Base-by-base conservation (phyloP, 495 filamentous ascomycete genomes). In the Evansstolkia leycettana region DNA sequence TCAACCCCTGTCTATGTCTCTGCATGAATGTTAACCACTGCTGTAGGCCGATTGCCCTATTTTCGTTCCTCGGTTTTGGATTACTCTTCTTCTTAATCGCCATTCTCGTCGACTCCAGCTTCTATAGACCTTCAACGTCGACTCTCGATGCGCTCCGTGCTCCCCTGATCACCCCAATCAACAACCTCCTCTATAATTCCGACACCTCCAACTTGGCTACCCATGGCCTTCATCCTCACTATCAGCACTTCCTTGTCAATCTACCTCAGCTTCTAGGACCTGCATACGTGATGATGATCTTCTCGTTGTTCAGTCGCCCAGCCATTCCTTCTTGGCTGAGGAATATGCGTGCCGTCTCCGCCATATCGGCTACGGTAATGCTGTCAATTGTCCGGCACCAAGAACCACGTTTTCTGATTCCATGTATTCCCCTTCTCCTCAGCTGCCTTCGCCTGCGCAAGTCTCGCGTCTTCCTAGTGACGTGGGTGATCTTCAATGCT, bases 381-480 rank as follows among this genome's bases (percentile, higher is more conserved):
- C 70, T 98, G 25, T 94, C 86, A 27, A 54, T 83, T 20, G 84
- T 94, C 41, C 80, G 81, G 18, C 90, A 98, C 59, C 92, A 96
- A 60, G 90, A 98, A 65, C 81, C 92, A 11, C 78, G 92, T 31
- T 98, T 98, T 60, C 65, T 98, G 8, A 69, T 96, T 9, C 92
- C 90, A 9, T 75, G 76, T 16, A 70, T 95, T 7, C 92, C 90
- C 0, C 71, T 98, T n/a, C 62, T 96, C 15, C 70, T 98, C 9
- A 83, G 84, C 17, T 90, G 83, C 25, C 47, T 94, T 35, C 72
- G 75, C 12, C 61, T 93, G 29, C 84, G 80, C 5, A 71, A 60
- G 36, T 73, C 70, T 5, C 61, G 66, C 13, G 31, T 73, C 6
- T 90, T 84, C 70, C 55, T 81, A 17, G 64, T 46, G 0, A 37